Evolutionary conservation across 1,284 basidiomycete genomes (phyloP).

Genomic region (Pseudozyma sp.): DNA sequence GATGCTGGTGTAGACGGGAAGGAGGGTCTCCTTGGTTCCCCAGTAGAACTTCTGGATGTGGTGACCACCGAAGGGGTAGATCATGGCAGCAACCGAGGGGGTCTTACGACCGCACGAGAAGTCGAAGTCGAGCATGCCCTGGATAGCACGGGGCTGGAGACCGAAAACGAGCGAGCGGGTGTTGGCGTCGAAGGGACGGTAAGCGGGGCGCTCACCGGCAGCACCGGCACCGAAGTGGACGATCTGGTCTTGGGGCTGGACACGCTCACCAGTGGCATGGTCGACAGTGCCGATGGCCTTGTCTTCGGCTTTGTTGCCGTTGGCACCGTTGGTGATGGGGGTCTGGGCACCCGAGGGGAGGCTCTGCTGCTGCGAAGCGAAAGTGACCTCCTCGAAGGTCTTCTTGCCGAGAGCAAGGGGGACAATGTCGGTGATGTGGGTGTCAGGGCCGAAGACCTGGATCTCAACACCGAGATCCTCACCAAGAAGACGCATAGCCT

Average conservation of each 20-base stretch:
- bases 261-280: constrained; percentile 78
- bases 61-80: constrained; percentile 99
- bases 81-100: constrained; percentile 99
- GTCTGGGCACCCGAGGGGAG: constrained; percentile 59
- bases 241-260: constrained; percentile 85
- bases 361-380: constrained; percentile 70
- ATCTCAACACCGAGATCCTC: constrained; percentile 98
- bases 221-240: constrained; percentile 78
- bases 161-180: constrained; percentile 98
- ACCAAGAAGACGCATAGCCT: constrained; percentile 97
- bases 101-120: constrained; percentile 92
- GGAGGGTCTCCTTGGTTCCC: constrained; percentile 98
- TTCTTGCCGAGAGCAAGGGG: constrained; percentile 91
- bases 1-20: constrained; percentile 95
- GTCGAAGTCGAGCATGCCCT: constrained; percentile 99
- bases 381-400: constrained; percentile 64
- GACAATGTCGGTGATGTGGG: constrained; percentile 98
- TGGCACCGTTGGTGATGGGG: constrained; percentile 42
- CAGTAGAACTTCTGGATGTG: constrained; percentile 99
- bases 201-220: constrained; percentile 55
- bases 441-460: constrained; percentile 94
- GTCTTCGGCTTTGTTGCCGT: constrained; percentile 54
- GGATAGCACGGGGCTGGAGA: constrained; percentile 98
- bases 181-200: constrained; percentile 77
- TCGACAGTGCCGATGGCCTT: constrained; percentile 80